A percentile compares a stretch with the other conserved stretches of the same genome.
Evolutionary conservation across 768 basidiomycete genomes (phyloP).

Genomic region (Mycena indigotica): DNA sequence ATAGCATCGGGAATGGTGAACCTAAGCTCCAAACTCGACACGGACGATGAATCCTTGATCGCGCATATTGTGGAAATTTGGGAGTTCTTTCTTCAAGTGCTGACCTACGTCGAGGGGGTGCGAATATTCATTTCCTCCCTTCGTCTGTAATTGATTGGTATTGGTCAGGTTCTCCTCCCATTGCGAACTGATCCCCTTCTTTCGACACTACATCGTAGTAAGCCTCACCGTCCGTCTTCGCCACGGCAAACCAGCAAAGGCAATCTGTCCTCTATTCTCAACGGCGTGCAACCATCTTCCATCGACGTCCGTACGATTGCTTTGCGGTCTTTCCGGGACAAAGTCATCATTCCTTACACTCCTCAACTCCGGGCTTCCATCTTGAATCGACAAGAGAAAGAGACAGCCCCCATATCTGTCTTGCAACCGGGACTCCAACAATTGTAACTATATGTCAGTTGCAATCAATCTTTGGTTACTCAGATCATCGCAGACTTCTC

Average conservation of each 20-base stretch:
- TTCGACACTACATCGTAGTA: conserved; percentile 68
- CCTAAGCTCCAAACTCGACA: conserved; percentile 77
- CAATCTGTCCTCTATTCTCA: conserved; percentile 38
- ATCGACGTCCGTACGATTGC: conserved; percentile 86
- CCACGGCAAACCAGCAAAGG: conserved; percentile 53
- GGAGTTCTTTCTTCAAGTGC: conserved; percentile 89
- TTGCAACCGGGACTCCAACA: conserved; percentile 77
- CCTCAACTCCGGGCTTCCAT: conserved; percentile 55
- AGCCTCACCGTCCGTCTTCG: conserved; percentile 53
- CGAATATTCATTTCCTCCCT: conserved; percentile 30
- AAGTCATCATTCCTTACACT: conserved; percentile 69
- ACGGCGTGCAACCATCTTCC: conserved; percentile 35
- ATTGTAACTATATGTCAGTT: conserved; percentile 50
- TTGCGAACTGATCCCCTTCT: conserved; percentile 52
- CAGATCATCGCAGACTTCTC: conserved; percentile 54
- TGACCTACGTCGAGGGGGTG: conserved; percentile 88
- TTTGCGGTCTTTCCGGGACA: conserved; percentile 77
- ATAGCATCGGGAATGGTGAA: conserved; percentile 91
- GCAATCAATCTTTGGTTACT: background rate
- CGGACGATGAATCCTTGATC: conserved; percentile 80
- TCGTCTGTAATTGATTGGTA: background rate
- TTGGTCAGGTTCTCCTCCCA: conserved; percentile 36
- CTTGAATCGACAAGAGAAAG: conserved; percentile 56
- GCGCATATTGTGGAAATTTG: conserved; percentile 83
- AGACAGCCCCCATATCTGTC: conserved; percentile 56